Evolutionary conservation across 345 rosid species (phyloP), one percentile per base, ranked within the genome.

Genomic region (Dovyalis caffra): DNA sequence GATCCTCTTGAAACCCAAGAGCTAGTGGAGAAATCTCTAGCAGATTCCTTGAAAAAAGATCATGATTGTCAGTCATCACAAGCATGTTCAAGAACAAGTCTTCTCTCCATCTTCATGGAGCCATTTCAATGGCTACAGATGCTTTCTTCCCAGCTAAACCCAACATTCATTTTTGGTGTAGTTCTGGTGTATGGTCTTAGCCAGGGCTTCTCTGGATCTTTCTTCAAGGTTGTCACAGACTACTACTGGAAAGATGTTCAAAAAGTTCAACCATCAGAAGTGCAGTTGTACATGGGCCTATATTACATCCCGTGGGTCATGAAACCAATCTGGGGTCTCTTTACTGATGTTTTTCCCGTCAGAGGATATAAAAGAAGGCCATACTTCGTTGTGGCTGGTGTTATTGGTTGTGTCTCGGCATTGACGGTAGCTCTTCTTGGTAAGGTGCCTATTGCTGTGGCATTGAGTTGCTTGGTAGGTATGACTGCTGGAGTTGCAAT

Each of bases 171-270:
- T 64, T 51, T 91, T 2, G 92, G 94, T 37, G 84, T 91, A 75
- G 71, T 89, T 68, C 47, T 89, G 40, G 96, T 91, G 6, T 92
- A 92, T 67, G 97, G 97, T 51, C 75, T 92, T 45, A 87, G 86
- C 87, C 91, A 87, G 78, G 96, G 96, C 57, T 89, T 92, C 82
- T 78, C 92, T 0, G 90, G 94, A 20, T 85, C 96, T 29, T 75
- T 87, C 83, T 92, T 91, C 88, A 92, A 77, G 83, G 91, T 90
- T 0, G 92, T 89, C 71, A 78, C 90, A 1, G 97, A 92, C 77
- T 92, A 84, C 87, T 92, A 90, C 73, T 91, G 92, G 94, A 90
- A 91, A 84, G 94, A 90, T 75, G 92, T 90, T 25, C 96, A 89
- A 76, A 84, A 81, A 75, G 84, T 92, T 35, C 87, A 91, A 81